Percentiles rank a stretch among this genome's conserved stretches.
These are phyloP conservation scores for Coprinopsis sp. DNA, from an alignment of 768 basidiomycete genomes.

Conservation along the genomic window DNA sequence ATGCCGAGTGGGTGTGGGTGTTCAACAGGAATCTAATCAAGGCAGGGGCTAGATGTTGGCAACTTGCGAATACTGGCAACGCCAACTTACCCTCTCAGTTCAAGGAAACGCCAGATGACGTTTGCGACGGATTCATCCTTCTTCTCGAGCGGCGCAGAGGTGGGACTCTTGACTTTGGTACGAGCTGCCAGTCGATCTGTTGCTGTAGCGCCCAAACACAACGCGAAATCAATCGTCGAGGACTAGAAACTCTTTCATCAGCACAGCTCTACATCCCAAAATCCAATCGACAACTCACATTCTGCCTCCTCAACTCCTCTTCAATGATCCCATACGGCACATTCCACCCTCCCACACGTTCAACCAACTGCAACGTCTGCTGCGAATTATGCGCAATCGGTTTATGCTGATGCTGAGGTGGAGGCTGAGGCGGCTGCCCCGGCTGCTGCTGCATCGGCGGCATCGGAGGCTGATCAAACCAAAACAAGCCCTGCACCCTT, in stretches of 20 bases:
- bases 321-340: constrained; percentile 83
- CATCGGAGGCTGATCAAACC: constrained; percentile 72
- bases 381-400: constrained; percentile 65
- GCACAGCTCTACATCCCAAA: constrained; percentile 1
- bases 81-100: constrained; percentile 79
- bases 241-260: constrained; percentile 48
- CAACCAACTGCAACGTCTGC: constrained; percentile 82
- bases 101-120: constrained; percentile 97
- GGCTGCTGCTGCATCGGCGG: no score
- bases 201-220: constrained; percentile 89
- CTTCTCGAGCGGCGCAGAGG: constrained; percentile 69
- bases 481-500: constrained; percentile 71
- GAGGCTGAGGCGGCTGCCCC: constrained; percentile 33
- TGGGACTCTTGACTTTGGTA: constrained; percentile 64
- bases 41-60: constrained; percentile 6
- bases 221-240: constrained; percentile 92
- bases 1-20: constrained; percentile 81
- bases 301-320: constrained; percentile 92
- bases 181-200: constrained; percentile 75
- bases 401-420: constrained; percentile 36
- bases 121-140: constrained; percentile 99
- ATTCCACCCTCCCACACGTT: constrained; percentile 86
- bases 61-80: constrained; percentile 7
- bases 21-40: constrained; percentile 75
- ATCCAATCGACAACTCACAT: constrained; percentile 54